Conservation (phyloP, 305 asterid species). For the Fraxinus latifolia region DNA sequence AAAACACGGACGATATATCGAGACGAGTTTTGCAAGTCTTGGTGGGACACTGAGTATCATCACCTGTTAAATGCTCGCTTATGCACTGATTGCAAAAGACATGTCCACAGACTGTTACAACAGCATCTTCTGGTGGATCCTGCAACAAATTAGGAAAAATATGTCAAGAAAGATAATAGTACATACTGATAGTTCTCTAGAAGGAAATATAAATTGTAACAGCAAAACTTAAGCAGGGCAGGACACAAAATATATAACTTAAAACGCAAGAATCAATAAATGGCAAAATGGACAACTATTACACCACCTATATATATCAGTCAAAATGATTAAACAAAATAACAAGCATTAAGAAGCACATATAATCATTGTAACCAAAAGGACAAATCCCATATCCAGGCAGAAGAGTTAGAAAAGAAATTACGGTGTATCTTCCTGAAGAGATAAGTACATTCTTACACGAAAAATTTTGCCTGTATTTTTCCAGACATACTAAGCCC, state of each 20-base stretch:
- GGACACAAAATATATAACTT: not conserved
- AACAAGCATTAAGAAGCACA: not conserved
- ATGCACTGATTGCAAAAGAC: constrained; percentile 96
- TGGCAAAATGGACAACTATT: not conserved
- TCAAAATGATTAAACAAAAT: constrained; percentile 3
- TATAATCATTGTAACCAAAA: not conserved
- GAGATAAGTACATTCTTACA: not conserved
- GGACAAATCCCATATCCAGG: not conserved
- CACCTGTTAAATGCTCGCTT: constrained; percentile 76
- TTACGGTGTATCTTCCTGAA: not conserved
- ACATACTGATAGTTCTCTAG: not conserved
- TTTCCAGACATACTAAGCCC: not conserved
- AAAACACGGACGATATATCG: constrained; percentile 51
- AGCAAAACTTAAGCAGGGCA: not conserved
- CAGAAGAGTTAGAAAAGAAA: not conserved
- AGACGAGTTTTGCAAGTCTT: constrained; percentile 69
- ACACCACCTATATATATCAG: not conserved
- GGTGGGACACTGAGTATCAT: constrained; percentile 74
- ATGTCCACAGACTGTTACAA: constrained; percentile 83
- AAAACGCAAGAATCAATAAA: not conserved
- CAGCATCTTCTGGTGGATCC: constrained; percentile 99
- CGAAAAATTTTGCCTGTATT: not conserved
- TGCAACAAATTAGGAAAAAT: constrained; percentile 29
- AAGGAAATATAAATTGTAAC: not conserved
- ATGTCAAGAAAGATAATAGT: not conserved